A percentile compares a stretch with the other conserved stretches of the same genome.
Evolutionary conservation across 352 stramenopile genomes (phyloP).

Genomic region (Globisporangium splendens): DNA sequence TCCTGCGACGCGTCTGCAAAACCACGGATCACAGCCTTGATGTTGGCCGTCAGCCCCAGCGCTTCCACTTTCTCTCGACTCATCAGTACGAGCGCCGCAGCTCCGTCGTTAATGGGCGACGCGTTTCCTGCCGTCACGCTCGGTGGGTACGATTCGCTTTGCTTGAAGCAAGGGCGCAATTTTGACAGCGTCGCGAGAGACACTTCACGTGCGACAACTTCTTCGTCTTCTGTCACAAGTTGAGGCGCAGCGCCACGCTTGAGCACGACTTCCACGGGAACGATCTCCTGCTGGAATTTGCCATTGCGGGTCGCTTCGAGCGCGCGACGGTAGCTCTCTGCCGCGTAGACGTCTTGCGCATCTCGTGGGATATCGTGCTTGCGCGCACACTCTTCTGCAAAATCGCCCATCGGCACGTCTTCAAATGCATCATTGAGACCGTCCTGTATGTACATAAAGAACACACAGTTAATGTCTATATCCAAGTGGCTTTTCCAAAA

Average conservation of each 20-base stretch:
- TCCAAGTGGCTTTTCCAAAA: background rate
- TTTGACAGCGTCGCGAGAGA: conserved; percentile 83
- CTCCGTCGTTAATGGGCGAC: conserved; percentile 95
- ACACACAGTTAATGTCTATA: conserved; percentile 1
- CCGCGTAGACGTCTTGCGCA: conserved; percentile 92
- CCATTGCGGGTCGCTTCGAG: conserved; percentile 36
- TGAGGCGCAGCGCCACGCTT: conserved; percentile 26
- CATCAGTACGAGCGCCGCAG: conserved; percentile 93
- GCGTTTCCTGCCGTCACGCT: conserved; percentile 95
- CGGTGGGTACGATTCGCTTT: conserved; percentile 53
- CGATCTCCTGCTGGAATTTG: conserved; percentile 83
- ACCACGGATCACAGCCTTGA: conserved; percentile 63
- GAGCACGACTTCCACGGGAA: conserved; percentile 71
- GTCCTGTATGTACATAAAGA: conserved; percentile 67
- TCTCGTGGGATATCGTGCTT: conserved; percentile 85
- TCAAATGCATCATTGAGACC: conserved; percentile 93
- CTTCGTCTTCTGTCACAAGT: conserved; percentile 82
- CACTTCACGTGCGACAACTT: conserved; percentile 74
- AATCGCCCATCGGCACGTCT: conserved; percentile 93
- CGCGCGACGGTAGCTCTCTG: conserved; percentile 90
- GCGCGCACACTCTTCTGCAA: conserved; percentile 89
- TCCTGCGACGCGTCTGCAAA: conserved; percentile 76
- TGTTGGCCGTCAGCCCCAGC: conserved; percentile 46
- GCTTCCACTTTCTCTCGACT: conserved; percentile 65
- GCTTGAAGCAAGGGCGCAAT: conserved; percentile 89